phyloP scores from a whole-genome alignment of 2,329 filamentous ascomycete species.

The Aspergillus japonicus region DNA sequence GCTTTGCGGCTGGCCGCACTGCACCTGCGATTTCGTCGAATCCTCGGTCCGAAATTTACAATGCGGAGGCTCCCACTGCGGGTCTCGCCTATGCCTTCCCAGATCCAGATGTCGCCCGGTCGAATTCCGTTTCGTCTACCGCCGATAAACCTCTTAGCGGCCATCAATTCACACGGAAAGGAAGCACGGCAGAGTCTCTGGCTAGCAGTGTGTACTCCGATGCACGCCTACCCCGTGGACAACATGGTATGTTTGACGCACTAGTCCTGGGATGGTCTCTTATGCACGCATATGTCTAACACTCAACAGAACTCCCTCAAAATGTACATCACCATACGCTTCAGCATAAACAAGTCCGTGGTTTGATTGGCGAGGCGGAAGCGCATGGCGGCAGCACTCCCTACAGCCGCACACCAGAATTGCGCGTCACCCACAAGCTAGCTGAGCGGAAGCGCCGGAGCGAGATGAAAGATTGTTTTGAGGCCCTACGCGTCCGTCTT shows the following conservation, averaged over 20 bases:
- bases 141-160: slow-evolving; percentile 31
- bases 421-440: slow-evolving; percentile 51
- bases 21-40: slow-evolving; percentile 51
- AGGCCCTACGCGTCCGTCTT: slow-evolving; percentile 45
- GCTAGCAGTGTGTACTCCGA: slow-evolving; percentile 49
- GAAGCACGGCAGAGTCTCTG: slow-evolving; percentile 48
- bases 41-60: slow-evolving; percentile 51
- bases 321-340: slow-evolving; percentile 49
- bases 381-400: slow-evolving; percentile 43
- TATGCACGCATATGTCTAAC: not conserved
- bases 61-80: slow-evolving; percentile 50
- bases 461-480: slow-evolving; percentile 55
- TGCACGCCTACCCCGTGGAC: slow-evolving; percentile 45
- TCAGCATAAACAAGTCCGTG: slow-evolving; percentile 50
- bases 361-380: slow-evolving; percentile 48
- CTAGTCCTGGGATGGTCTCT: not conserved
- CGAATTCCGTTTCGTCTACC: slow-evolving; percentile 37
- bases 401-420: slow-evolving; percentile 51
- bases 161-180: slow-evolving; percentile 43
- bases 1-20: slow-evolving; percentile 46
- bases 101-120: slow-evolving; percentile 46
- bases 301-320: slow-evolving; percentile 44
- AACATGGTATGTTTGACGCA: slow-evolving; percentile 43
- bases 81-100: slow-evolving; percentile 54
- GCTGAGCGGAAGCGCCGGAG: slow-evolving; percentile 53